These are phyloP conservation scores for Phalaenopsis equestris DNA, from an alignment of 106 monocot genomes.

Conservation along the genomic window DNA sequence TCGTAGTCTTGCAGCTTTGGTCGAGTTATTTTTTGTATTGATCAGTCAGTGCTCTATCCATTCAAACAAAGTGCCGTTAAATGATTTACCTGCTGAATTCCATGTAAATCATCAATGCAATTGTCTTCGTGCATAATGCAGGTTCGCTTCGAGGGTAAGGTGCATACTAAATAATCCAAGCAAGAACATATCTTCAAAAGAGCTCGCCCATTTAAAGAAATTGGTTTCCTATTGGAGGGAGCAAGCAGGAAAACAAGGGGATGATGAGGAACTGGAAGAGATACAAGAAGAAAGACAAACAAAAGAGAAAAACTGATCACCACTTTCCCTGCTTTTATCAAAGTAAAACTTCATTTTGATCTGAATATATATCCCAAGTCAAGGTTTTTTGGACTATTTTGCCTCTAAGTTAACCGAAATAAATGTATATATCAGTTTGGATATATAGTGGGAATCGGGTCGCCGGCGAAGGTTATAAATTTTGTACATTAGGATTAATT, in stretches of 20 bases:
- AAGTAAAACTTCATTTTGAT: too few relatives aligned
- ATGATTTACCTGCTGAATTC: background rate
- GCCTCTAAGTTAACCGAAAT: too few relatives aligned
- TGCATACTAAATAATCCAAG: constrained; percentile 83
- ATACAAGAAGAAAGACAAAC: constrained; percentile 58
- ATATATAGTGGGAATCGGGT: too few relatives aligned
- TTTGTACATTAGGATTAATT: too few relatives aligned
- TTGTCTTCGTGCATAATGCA: constrained; percentile 10
- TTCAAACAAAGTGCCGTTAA: background rate
- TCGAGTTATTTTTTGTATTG: background rate
- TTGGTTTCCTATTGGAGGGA: constrained; percentile 89
- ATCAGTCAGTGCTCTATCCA: background rate
- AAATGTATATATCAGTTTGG: too few relatives aligned
- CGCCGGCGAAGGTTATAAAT: too few relatives aligned
- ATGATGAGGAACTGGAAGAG: constrained; percentile 83
- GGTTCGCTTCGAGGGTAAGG: constrained; percentile 89
- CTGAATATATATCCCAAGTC: too few relatives aligned
- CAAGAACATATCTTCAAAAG: constrained; percentile 81
- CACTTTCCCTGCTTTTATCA: background rate
- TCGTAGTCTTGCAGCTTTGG: background rate
- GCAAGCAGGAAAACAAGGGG: constrained; percentile 63
- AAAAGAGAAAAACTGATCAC: background rate
- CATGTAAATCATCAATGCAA: background rate
- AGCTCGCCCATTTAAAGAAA: constrained; percentile 69
- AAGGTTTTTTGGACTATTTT: too few relatives aligned